A percentile compares a stretch with the other conserved stretches of the same genome.
phyloP scores from a whole-genome alignment of 495 filamentous ascomycete species.

The Sphaerosporella brunnea region DNA sequence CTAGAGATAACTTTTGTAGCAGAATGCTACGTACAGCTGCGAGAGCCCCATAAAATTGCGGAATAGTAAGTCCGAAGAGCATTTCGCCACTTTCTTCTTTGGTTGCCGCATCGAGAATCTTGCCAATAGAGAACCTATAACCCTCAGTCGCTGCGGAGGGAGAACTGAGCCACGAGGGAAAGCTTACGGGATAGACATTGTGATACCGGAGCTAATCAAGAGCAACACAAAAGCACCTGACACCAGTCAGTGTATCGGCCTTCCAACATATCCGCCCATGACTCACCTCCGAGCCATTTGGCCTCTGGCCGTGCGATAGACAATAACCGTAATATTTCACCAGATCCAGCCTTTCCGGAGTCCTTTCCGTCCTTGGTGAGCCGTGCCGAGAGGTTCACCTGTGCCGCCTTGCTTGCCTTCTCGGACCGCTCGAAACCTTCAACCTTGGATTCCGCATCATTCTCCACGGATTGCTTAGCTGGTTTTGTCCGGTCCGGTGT shows the following conservation, averaged over 20 bases:
- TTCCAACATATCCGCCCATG: not conserved
- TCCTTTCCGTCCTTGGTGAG: conserved; percentile 62
- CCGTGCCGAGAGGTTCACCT: conserved; percentile 74
- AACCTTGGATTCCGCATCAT: conserved; percentile 31
- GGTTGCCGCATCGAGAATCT: conserved; percentile 77
- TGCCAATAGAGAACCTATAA: conserved; percentile 63
- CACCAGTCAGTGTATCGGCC: conserved; percentile 4
- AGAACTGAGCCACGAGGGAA: not conserved
- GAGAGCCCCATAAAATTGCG: conserved; percentile 62
- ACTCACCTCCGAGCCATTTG: conserved; percentile 42
- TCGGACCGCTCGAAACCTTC: conserved; percentile 49
- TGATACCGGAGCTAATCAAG: conserved; percentile 70
- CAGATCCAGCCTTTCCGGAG: conserved; percentile 42
- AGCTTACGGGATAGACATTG: conserved; percentile 63
- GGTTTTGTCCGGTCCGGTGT: conserved; percentile 2
- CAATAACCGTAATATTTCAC: conserved; percentile 71
- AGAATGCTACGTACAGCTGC: conserved; percentile 30
- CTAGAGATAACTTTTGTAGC: not conserved
- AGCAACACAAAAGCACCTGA: conserved; percentile 60
- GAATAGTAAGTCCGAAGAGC: conserved; percentile 55
- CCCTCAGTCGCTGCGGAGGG: conserved; percentile 7
- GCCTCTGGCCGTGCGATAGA: conserved; percentile 75
- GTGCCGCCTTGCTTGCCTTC: conserved; percentile 69
- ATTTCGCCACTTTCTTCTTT: conserved; percentile 35
- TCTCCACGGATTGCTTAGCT: not conserved